Evolutionary conservation across 495 filamentous ascomycete species (phyloP).

Genomic region (Talaromyces borbonicus): DNA sequence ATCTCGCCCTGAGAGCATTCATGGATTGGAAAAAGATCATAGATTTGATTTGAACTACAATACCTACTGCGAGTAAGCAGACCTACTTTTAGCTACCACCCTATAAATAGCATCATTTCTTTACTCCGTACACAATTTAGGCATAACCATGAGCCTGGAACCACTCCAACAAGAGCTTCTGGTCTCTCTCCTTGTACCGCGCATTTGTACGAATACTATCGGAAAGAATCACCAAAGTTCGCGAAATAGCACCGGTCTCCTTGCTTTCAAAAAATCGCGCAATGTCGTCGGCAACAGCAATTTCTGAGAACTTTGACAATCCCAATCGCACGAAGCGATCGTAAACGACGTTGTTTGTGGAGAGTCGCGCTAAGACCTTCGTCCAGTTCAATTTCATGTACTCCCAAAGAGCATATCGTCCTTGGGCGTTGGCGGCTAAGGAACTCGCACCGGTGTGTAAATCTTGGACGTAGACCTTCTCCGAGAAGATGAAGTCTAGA

Average conservation of each 20-base stretch:
- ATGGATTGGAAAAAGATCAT: no score
- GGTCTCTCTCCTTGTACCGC: slow-evolving; percentile 66
- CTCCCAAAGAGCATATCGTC: slow-evolving; percentile 65
- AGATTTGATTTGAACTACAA: no score
- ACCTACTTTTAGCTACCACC: background rate
- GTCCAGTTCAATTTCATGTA: slow-evolving; percentile 77
- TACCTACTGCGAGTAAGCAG: no score
- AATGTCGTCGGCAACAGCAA: slow-evolving; percentile 64
- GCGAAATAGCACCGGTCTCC: slow-evolving; percentile 70
- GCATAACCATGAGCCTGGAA: slow-evolving; percentile 52
- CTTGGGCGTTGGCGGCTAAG: slow-evolving; percentile 59
- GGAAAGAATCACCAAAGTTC: slow-evolving; percentile 64
- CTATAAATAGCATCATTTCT: background rate
- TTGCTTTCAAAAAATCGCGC: slow-evolving; percentile 71
- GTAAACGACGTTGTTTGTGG: slow-evolving; percentile 72
- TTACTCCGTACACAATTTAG: slow-evolving; percentile 13
- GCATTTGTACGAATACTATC: slow-evolving; percentile 74
- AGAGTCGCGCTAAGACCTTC: slow-evolving; percentile 53
- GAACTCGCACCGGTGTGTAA: slow-evolving; percentile 68
- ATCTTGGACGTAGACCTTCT: slow-evolving; percentile 69
- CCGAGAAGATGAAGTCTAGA: slow-evolving; percentile 71
- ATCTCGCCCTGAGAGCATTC: no score
- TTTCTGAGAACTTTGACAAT: slow-evolving; percentile 66
- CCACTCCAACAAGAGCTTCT: slow-evolving; percentile 59
- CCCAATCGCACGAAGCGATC: slow-evolving; percentile 76